phyloP scores from a whole-genome alignment of 2,329 filamentous ascomycete genomes.

The Arthrinium phaeospermum region DNA sequence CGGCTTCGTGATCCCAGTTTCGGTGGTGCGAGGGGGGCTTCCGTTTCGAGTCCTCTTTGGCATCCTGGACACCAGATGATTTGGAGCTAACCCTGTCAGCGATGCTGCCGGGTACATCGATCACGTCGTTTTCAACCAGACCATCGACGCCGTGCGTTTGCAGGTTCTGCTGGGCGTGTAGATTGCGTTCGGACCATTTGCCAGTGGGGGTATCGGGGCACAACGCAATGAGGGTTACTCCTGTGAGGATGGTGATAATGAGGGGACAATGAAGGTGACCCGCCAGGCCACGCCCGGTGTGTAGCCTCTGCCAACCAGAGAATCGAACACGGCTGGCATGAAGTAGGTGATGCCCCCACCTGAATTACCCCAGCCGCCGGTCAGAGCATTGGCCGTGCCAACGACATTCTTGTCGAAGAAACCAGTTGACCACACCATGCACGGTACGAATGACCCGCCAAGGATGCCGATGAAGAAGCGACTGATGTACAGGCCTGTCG shows the following conservation, averaged over 20 bases:
- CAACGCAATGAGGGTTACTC: conserved; percentile 71
- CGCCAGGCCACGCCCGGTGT: conserved; percentile 77
- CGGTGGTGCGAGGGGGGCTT: conserved; percentile 38
- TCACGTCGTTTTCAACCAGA: conserved; percentile 46
- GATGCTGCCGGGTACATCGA: conserved; percentile 57
- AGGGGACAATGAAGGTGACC: conserved; percentile 86
- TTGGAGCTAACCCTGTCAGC: conserved; percentile 46
- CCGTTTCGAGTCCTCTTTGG: conserved; percentile 47
- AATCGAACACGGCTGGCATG: conserved; percentile 90
- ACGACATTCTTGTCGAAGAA: conserved; percentile 95
- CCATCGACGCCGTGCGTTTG: conserved; percentile 47
- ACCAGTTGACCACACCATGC: conserved; percentile 90
- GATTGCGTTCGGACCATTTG: conserved; percentile 76
- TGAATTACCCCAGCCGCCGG: conserved; percentile 84
- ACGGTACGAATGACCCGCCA: conserved; percentile 80
- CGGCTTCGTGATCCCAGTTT: conserved; percentile 50
- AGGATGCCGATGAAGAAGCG: conserved; percentile 84
- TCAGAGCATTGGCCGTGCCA: conserved; percentile 84
- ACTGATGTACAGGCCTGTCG: conserved; percentile 70
- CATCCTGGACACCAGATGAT: conserved; percentile 47
- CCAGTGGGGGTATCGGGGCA: conserved; percentile 85
- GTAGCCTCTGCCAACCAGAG: conserved; percentile 68
- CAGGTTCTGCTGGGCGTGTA: conserved; percentile 60
- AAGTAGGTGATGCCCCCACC: conserved; percentile 94
- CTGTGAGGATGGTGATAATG: conserved; percentile 71